These are phyloP conservation scores for Pestalotiopsis sp. DNA, from an alignment of 2,329 filamentous ascomycete species.

Conservation along the genomic window DNA sequence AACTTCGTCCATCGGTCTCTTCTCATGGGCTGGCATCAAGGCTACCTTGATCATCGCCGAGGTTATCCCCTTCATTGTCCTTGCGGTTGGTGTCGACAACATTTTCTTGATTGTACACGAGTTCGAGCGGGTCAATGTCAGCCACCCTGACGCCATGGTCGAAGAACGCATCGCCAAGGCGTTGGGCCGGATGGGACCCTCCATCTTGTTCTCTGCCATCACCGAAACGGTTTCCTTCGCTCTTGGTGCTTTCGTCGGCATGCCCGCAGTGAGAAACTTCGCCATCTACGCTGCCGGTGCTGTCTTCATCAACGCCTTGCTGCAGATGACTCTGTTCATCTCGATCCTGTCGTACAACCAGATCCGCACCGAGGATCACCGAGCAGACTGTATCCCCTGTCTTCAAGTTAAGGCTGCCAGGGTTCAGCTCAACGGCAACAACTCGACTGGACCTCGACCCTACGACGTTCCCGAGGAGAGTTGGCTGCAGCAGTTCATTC, in stretches of 20 bases:
- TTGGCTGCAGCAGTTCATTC: slow-evolving; percentile 81
- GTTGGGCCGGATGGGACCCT: slow-evolving; percentile 94
- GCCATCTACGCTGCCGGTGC: slow-evolving; percentile 95
- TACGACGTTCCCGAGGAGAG: slow-evolving; percentile 85
- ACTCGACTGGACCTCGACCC: slow-evolving; percentile 58
- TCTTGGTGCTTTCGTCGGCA: slow-evolving; percentile 89
- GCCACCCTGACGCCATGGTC: slow-evolving; percentile 85
- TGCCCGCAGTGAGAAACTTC: slow-evolving; percentile 98
- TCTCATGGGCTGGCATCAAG: slow-evolving; percentile 89
- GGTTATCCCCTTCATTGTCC: slow-evolving; percentile 95
- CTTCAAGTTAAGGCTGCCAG: slow-evolving; percentile 77
- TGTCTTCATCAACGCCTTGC: slow-evolving; percentile 93
- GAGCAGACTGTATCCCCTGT: slow-evolving; percentile 92
- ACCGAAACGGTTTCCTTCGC: slow-evolving; percentile 95
- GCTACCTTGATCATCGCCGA: slow-evolving; percentile 97
- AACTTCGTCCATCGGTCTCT: slow-evolving; percentile 89
- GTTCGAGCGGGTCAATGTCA: slow-evolving; percentile 92
- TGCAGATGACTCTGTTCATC: slow-evolving; percentile 97
- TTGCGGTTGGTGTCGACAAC: slow-evolving; percentile 97
- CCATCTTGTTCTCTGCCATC: slow-evolving; percentile 90
- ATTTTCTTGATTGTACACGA: slow-evolving; percentile 99
- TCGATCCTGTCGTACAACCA: slow-evolving; percentile 92
- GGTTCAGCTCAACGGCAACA: slow-evolving; percentile 65
- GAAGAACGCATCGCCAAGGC: slow-evolving; percentile 85
- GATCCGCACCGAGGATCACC: slow-evolving; percentile 81